Evolutionary conservation across 2,329 filamentous ascomycete species (phyloP), one percentile per base, ranked within the genome.

Genomic region (Colletotrichum sp.): DNA sequence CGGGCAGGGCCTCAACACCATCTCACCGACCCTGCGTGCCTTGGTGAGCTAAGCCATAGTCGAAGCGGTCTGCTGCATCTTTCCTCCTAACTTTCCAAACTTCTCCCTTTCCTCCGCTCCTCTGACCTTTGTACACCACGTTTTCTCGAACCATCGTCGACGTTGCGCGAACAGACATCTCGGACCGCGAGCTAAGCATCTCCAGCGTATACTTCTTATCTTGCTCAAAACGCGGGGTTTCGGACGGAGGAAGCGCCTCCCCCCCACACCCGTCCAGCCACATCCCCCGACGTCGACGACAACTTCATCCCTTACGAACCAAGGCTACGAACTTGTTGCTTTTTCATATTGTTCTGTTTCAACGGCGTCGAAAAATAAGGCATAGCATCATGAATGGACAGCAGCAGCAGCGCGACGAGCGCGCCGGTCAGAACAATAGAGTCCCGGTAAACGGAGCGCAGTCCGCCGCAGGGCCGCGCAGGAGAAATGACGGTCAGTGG

Each of bases 381-480:
- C 19, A 32, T 13, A 29, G 29, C 29, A 78, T 2, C 19, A 78
- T 78, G 77, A 65, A 78, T 25, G 74, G 71, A 61, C 76, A 62
- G 36, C 76, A 67, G 44, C 64, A 77, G 36, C 70, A 77, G 59
- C 77, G 69, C 75, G 69, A 78, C 73, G 70, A 78, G 25, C 78
- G 79, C 78, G 78, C 78, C 63, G 78, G 71, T 52, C 79, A 77
- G 69, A 78, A 77, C 75, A 79, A 76, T 77, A 78, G 80, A 52
- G 49, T 71, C 66, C 57, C 66, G 57, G 55, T 62, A 72, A 75
- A 76, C 62, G 75, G 72, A 71, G 65, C 66, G 29, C 65, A 66
- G 29, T 77, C 76, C 63, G 66, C 69, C 36, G 61, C 64, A 39
- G 77, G 72, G 57, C 77, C 72, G 32, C 77, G 69, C 3, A 75